phyloP scores from a whole-genome alignment of 1,284 basidiomycete genomes.

The Coriolopsis trogii region DNA sequence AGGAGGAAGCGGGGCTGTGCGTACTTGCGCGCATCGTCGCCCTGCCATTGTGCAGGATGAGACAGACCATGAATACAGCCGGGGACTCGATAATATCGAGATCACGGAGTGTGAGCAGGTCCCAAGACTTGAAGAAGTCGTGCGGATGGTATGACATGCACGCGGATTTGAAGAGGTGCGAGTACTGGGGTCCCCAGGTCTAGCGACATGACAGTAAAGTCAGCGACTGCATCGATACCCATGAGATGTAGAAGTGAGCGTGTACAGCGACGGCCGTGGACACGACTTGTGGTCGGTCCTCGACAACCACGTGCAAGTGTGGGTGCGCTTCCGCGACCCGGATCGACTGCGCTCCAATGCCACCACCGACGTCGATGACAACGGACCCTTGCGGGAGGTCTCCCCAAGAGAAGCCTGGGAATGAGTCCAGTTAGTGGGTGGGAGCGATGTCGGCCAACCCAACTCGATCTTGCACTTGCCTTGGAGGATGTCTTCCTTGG shows the following conservation, averaged over 20 bases:
- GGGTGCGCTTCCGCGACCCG: slow-evolving; percentile 58
- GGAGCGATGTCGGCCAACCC: too few species aligned
- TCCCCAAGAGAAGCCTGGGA: slow-evolving; percentile 66
- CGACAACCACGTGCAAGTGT: slow-evolving; percentile 63
- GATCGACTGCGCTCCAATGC: slow-evolving; percentile 71
- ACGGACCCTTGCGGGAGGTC: slow-evolving; percentile 49
- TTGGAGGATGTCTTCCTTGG: slow-evolving; percentile 14
- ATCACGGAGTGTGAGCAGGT: slow-evolving; percentile 33
- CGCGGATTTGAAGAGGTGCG: slow-evolving; percentile 53
- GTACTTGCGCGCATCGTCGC: slow-evolving; percentile 48
- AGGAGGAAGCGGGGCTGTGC: background rate
- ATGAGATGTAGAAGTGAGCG: too few species aligned
- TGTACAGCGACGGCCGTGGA: slow-evolving; percentile 62
- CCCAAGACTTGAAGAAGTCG: slow-evolving; percentile 71
- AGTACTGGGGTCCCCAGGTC: too few species aligned
- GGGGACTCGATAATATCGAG: slow-evolving; percentile 29
- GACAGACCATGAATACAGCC: slow-evolving; percentile 71
- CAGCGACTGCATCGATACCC: too few species aligned
- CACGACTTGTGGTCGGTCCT: slow-evolving; percentile 66
- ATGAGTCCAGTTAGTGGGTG: background rate
- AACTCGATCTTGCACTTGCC: background rate
- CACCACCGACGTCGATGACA: slow-evolving; percentile 76
- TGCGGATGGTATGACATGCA: slow-evolving; percentile 66
- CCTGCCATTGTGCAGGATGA: slow-evolving; percentile 78
- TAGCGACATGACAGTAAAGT: too few species aligned